phyloP scores from a whole-genome alignment of 1,284 basidiomycete genomes.

The Ceraceosorus guamensis region DNA sequence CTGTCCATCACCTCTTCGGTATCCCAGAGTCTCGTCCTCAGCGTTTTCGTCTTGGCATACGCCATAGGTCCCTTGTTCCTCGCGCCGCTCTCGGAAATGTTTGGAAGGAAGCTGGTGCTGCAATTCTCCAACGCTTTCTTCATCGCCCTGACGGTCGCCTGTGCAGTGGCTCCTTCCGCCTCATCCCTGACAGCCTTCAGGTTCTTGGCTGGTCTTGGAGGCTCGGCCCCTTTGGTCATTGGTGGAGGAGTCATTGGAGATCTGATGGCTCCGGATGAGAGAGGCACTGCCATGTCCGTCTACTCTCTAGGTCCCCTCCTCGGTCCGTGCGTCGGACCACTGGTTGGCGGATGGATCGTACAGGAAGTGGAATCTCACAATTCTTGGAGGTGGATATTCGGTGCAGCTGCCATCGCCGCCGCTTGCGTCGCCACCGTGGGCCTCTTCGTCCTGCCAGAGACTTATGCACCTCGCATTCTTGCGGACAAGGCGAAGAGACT shows the following conservation, averaged over 20 bases:
- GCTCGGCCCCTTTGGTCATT: slow-evolving; percentile 39
- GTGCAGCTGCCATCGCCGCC: slow-evolving; percentile 14
- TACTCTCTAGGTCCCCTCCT: slow-evolving; percentile 57
- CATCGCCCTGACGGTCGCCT: slow-evolving; percentile 39
- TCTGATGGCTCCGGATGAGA: slow-evolving; percentile 59
- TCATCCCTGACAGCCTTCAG: slow-evolving; percentile 30
- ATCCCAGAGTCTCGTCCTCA: slow-evolving; percentile 25
- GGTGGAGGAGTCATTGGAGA: slow-evolving; percentile 64
- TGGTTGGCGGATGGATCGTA: slow-evolving; percentile 56
- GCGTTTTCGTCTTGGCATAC: slow-evolving; percentile 35
- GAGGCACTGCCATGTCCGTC: slow-evolving; percentile 23
- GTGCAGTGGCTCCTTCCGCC: slow-evolving; percentile 21
- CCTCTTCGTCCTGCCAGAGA: slow-evolving; percentile 38
- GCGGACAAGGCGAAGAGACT: slow-evolving; percentile 49
- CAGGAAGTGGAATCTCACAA: slow-evolving; percentile 56
- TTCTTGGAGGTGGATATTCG: slow-evolving; percentile 51
- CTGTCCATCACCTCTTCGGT: slow-evolving; percentile 21
- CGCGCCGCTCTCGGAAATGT: slow-evolving; percentile 57
- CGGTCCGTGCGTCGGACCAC: slow-evolving; percentile 44
- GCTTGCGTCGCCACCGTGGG: slow-evolving; percentile 32
- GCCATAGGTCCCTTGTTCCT: slow-evolving; percentile 32
- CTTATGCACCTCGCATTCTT: slow-evolving; percentile 46
- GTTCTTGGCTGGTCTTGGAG: slow-evolving; percentile 41
- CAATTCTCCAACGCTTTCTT: slow-evolving; percentile 35
- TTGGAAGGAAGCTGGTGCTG: slow-evolving; percentile 42